phyloP scores from a whole-genome alignment of 73 alveolate genomes.

The Effrenium voratum region DNA sequence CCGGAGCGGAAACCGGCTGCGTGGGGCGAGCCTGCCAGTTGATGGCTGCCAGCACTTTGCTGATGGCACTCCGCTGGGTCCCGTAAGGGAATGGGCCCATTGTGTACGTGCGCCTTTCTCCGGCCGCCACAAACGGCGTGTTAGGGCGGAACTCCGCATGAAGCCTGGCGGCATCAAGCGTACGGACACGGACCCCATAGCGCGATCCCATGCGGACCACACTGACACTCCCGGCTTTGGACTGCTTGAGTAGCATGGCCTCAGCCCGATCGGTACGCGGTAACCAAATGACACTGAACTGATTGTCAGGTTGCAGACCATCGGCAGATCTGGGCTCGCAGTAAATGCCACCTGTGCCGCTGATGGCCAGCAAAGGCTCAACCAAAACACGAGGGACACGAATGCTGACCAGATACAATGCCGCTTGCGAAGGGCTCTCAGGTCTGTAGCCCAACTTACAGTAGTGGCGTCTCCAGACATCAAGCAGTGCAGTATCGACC shows the following conservation, averaged over 20 bases:
- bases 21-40: background rate
- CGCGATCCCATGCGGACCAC: background rate
- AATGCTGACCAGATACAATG: background rate
- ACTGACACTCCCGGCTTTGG: background rate
- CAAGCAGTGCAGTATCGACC: background rate
- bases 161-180: background rate
- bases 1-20: background rate
- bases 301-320: background rate
- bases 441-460: background rate
- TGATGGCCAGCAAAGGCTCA: background rate
- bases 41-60: background rate
- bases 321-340: background rate
- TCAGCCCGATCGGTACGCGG: background rate
- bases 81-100: slow-evolving; percentile 3
- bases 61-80: background rate
- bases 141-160: background rate
- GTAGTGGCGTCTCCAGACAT: background rate
- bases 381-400: background rate
- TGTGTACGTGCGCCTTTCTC: background rate
- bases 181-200: background rate
- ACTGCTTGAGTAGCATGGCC: background rate
- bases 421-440: background rate
- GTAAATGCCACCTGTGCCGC: background rate
- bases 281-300: background rate
- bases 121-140: background rate